A percentile compares a stretch with the other conserved stretches of the same genome.
Evolutionary conservation across 495 filamentous ascomycete species (phyloP).

Genomic region (Neohortaea acidophila): DNA sequence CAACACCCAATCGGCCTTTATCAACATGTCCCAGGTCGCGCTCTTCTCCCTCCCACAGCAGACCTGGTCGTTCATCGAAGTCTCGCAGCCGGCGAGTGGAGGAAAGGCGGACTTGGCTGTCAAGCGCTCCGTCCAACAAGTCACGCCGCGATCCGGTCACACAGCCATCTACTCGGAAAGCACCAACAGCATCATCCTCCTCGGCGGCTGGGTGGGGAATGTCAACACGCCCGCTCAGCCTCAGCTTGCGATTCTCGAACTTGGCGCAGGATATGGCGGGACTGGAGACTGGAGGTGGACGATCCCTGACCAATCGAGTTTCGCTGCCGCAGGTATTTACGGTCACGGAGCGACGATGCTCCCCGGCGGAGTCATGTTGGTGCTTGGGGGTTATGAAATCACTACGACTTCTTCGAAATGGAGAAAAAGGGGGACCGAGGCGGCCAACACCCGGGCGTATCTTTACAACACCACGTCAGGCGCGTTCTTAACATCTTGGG

Average conservation of each 20-base stretch:
- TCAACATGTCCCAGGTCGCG: constrained; percentile 85
- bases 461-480: constrained; percentile 70
- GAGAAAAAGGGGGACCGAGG: constrained; percentile 20
- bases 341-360: constrained; percentile 77
- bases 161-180: constrained; percentile 65
- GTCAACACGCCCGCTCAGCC: constrained; percentile 56
- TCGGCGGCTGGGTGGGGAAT: constrained; percentile 88
- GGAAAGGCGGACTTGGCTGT: constrained; percentile 35
- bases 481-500: constrained; percentile 55
- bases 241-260: constrained; percentile 57
- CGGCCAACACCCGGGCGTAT: constrained; percentile 34
- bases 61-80: constrained; percentile 65
- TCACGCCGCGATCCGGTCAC: constrained; percentile 78
- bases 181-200: constrained; percentile 55
- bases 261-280: constrained; percentile 56
- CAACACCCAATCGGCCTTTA: constrained; percentile 66
- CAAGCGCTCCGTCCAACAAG: constrained; percentile 21
- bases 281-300: constrained; percentile 56
- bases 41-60: constrained; percentile 75
- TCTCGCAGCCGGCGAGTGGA: constrained; percentile 32
- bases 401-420: constrained; percentile 31
- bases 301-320: constrained; percentile 35
- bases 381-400: constrained; percentile 68
- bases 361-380: constrained; percentile 78
- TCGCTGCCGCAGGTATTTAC: constrained; percentile 48